Evolutionary conservation across 2,329 filamentous ascomycete genomes (phyloP), one percentile per base, ranked within the genome.

Genomic region (Venturia asperata): DNA sequence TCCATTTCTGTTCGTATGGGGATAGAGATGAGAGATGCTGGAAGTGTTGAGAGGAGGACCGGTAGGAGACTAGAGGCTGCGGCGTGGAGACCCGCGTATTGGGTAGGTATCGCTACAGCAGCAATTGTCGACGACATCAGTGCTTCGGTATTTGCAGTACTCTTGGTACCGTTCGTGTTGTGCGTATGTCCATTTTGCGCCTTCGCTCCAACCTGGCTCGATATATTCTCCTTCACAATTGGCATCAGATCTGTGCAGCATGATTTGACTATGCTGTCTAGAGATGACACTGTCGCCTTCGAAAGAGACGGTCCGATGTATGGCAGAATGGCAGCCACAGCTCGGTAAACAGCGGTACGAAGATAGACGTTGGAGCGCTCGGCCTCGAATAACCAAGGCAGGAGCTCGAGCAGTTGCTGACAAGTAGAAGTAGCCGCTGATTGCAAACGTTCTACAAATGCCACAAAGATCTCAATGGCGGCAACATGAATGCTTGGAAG

Each of bases 211-310:
- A 76, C 69, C 71, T 77, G 60, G 67, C 68, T 62, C 73, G 70
- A 52, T 67, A 66, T 39, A 72, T 64, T 56, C 37, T 82, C 72
- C 11, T 71, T 42, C 24, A 24, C 66, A n/a, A 11, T 37, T 4
- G 77, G 85, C 34, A 92, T 81, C 24, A 96, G 76, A 73, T 96
- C 92, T 60, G 85, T 80, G 74, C 91, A 96, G 73, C 87, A 91
- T 37, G 83, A 77, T 45, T 84, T 85, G 64, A 92, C 78, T 5
- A 92, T 74, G 15, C 80, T 76, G 3, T 82, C 77, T 4, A 96
- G 76, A 30, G 86, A 83, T 67, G 85, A 82, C 10, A 91, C 82
- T 1, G 84, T 82, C 17, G 85, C 74, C 70, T 89, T 91, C 7
- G 84, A 79, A 68, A 95, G 78, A 7, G 86, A 85, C 11, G 84